Base-by-base conservation (phyloP, 2,329 filamentous ascomycete species). In the Orbilia ellipsospora region DNA sequence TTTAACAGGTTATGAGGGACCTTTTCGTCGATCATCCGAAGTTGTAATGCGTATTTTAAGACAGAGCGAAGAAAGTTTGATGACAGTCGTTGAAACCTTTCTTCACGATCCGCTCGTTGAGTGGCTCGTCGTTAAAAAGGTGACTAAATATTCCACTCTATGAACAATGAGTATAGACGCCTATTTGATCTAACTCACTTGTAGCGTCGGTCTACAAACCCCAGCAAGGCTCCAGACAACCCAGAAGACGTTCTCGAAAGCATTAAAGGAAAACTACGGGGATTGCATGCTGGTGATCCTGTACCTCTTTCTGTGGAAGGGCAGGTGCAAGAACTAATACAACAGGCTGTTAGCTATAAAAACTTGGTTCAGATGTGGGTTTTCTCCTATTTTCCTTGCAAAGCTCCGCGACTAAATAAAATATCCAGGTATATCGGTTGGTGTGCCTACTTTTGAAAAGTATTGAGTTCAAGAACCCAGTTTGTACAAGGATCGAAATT, bases 21-120 rank as follows among this genome's bases (percentile, higher is more conserved):
- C 95, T 0, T 99, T 97, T 83, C 88, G 94, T 50, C 91, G 92
- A 80, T 94, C 92, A 57, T 94, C 92, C 74, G 96, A 99, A 83
- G 86, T 98, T 76, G 96, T 93, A 10, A 86, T 98, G 74, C 86
- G 88, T 51, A 89, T 97, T 28, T 86, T 98, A 8, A 88, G 95
- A 0, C 92, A 96, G 81, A 93, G 97, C 80, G 92, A 97, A 82
- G 96, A 99, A 83, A 97, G 94, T 45, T 85, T 99, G 72, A 97
- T 99, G 90, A 97, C 94, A 0, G 94, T 99, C 59, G 86, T 99
- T 0, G 96, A 99, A 84, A 94, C 95, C 0, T 99, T 99, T 81
- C 88, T 99, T 78, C 94, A 99, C 81, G 95, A 99, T 81, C 95
- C 95, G 0, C 98, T 96, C 13, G 89, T 97, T 12, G 96, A 99